phyloP scores from a whole-genome alignment of 805 yeast genomes.

The Wickerhamomyces chambardii region DNA sequence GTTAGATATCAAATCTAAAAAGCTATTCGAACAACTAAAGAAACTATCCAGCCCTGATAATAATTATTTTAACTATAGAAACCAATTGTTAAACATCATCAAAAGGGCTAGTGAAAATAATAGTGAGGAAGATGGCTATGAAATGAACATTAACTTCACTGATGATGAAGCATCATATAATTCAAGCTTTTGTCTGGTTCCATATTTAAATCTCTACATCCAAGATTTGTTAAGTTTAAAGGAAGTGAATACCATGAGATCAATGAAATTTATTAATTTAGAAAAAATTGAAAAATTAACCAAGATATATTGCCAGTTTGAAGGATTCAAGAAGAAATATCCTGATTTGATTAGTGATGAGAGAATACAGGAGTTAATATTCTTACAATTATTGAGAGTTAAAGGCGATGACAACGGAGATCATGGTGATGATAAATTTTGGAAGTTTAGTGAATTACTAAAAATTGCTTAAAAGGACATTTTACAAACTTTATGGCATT shows the following conservation, averaged over 20 bases:
- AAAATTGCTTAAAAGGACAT: too few relatives aligned
- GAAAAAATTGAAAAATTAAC: constrained; percentile 68
- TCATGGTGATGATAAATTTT: constrained; percentile 58
- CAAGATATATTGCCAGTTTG: constrained; percentile 55
- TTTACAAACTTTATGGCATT: too few relatives aligned
- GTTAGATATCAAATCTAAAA: constrained; percentile 49
- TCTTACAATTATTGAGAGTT: constrained; percentile 66
- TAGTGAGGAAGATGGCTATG: constrained; percentile 22
- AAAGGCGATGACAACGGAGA: constrained; percentile 49
- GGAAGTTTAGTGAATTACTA: constrained; percentile 55
- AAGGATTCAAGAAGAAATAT: constrained; percentile 59
- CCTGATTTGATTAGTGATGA: constrained; percentile 4
- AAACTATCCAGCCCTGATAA: constrained; percentile 69
- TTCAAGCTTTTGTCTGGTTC: constrained; percentile 52
- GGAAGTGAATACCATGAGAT: not conserved
- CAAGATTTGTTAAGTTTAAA: constrained; percentile 42
- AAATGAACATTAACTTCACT: too few relatives aligned
- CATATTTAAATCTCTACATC: constrained; percentile 64
- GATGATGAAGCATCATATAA: constrained; percentile 24
- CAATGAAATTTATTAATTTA: constrained; percentile 45
- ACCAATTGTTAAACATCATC: too few relatives aligned
- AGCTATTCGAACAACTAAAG: constrained; percentile 53
- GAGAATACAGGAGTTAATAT: constrained; percentile 37
- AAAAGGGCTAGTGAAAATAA: not conserved
- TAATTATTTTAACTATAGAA: constrained; percentile 62